Base-by-base conservation (phyloP, 2,329 filamentous ascomycete species). In the Pseudogymnoascus pannorum region DNA sequence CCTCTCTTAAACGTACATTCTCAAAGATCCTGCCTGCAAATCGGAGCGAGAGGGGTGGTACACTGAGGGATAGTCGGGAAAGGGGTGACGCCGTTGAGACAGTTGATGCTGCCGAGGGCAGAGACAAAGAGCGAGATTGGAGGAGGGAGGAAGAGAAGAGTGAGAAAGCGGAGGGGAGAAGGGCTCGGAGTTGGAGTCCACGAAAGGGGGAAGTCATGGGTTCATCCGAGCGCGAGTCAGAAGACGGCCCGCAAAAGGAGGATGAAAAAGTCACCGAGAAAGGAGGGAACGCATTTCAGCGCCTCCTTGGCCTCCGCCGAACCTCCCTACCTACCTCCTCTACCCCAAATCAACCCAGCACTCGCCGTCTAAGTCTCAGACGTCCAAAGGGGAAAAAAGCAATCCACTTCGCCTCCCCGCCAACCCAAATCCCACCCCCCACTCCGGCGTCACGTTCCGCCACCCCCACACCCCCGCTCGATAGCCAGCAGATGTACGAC, bases 401-500 rank as follows among this genome's bases (percentile, higher is more conserved):
- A 63, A 38, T 59, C 61, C 5, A 69, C 65, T 20, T 20, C 24
- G 57, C 22, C 18, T 22, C 57, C 33, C 14, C 33, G 3, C 22
- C 24, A 2, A 33, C 24, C 2, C 18, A 35, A n/a, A 31, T 14
- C 11, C 18, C 26, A 3, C 16, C 18, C 5, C 14, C 33, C 16
- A 7, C 20, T 4, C 29, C 16, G 0, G 16, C 36, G 5, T 31
- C 29, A 9, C 31, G 33, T n/a, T 11, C 33, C 58, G 60, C 14
- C 59, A 65, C 42, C 61, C 64, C 16, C 71, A 71, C 20, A 71
- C 73, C 60, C 68, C 74, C n/a, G 65, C 66, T 7, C 74, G 60
- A 35, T 63, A 58, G 20, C 29, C 61, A 18, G 16, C 51, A 65
- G 35, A 61, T 62, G 5, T 64, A 63, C 42, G 62, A 66, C 2